These are phyloP conservation scores for Apiotrichum montevideense DNA, from an alignment of 1,284 basidiomycete genomes.

Conservation along the genomic window DNA sequence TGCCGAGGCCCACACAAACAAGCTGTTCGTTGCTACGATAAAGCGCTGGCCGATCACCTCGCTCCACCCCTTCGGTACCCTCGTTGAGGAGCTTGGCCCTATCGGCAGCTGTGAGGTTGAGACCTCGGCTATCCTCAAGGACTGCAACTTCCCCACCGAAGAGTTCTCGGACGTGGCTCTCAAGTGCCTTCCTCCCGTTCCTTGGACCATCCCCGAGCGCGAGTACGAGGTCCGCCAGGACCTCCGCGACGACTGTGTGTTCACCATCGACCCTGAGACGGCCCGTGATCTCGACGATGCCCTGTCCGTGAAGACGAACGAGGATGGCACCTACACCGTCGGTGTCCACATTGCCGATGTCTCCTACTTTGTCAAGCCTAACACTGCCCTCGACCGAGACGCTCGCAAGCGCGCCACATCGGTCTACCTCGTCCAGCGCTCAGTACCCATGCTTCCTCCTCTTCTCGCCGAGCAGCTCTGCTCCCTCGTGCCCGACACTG, in stretches of 20 bases:
- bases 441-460: slow-evolving; percentile 94
- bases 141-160: slow-evolving; percentile 95
- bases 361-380: slow-evolving; percentile 90
- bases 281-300: slow-evolving; percentile 95
- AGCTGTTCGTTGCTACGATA: slow-evolving; percentile 94
- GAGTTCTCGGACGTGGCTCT: slow-evolving; percentile 89
- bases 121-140: slow-evolving; percentile 92
- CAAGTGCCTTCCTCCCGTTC: slow-evolving; percentile 89
- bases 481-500: slow-evolving; percentile 77
- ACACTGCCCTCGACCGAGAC: slow-evolving; percentile 93
- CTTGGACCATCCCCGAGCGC: slow-evolving; percentile 78
- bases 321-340: slow-evolving; percentile 84
- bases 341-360: slow-evolving; percentile 95
- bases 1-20: slow-evolving; percentile 81
- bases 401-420: slow-evolving; percentile 94
- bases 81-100: slow-evolving; percentile 96
- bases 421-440: slow-evolving; percentile 91
- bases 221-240: slow-evolving; percentile 84
- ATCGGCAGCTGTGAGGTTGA: slow-evolving; percentile 98
- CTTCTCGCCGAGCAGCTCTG: slow-evolving; percentile 85
- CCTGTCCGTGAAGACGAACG: slow-evolving; percentile 76
- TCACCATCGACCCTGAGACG: slow-evolving; percentile 85
- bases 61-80: slow-evolving; percentile 95
- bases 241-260: slow-evolving; percentile 73
- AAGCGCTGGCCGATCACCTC: slow-evolving; percentile 85